Conservation (phyloP, 768 basidiomycete species). For the Amanita pallidorosea region DNA sequence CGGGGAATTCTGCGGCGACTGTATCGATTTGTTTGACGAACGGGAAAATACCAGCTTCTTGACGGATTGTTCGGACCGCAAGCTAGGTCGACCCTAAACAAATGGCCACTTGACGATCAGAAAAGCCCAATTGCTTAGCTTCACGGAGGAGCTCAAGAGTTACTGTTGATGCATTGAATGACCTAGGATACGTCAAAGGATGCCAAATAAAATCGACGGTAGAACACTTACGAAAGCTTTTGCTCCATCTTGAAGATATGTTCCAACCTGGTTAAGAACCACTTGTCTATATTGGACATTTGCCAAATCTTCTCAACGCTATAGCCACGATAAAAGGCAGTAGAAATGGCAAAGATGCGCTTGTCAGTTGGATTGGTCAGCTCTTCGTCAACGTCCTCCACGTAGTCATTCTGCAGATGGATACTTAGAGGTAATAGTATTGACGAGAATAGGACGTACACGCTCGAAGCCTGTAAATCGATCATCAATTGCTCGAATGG, state of each 20-base stretch:
- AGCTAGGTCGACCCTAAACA: constrained; percentile 87
- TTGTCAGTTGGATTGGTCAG: constrained; percentile 92
- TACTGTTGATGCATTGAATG: constrained; percentile 55
- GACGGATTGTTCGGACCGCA: constrained; percentile 81
- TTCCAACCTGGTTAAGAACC: constrained; percentile 89
- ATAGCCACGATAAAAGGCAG: constrained; percentile 88
- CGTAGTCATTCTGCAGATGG: constrained; percentile 62
- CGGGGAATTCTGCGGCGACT: constrained; percentile 97
- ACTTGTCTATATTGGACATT: constrained; percentile 97
- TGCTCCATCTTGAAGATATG: constrained; percentile 79
- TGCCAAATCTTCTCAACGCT: constrained; percentile 96
- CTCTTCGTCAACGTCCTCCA: constrained; percentile 89
- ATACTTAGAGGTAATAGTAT: constrained; percentile 2
- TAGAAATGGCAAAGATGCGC: constrained; percentile 92
- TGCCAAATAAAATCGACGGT: background rate
- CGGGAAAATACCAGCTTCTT: constrained; percentile 73
- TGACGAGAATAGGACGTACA: constrained; percentile 21
- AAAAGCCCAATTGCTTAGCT: constrained; percentile 94
- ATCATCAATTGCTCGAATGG: constrained; percentile 93
- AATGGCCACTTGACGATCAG: constrained; percentile 79
- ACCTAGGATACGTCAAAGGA: constrained; percentile 24
- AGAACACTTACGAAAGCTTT: constrained; percentile 50
- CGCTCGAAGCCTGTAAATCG: constrained; percentile 88
- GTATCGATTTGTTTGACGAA: constrained; percentile 99
- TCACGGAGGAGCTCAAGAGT: constrained; percentile 54